Percentiles rank a stretch among this genome's conserved stretches.
These are phyloP conservation scores for Colletotrichum tamarilloi DNA, from an alignment of 2,329 filamentous ascomycete genomes.

Conservation along the genomic window DNA sequence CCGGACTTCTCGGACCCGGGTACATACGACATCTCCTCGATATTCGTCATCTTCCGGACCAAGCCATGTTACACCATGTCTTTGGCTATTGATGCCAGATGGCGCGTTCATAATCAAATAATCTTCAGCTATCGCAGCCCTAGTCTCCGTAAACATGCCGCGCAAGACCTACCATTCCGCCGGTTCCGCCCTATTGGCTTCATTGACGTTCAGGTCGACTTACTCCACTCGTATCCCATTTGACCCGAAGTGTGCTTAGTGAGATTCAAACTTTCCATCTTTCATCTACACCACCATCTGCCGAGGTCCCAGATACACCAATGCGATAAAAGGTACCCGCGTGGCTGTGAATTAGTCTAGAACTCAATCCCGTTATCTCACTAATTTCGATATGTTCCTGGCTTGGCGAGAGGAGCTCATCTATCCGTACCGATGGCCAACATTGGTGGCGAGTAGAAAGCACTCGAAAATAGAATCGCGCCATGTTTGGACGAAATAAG, in stretches of 20 bases:
- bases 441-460: neutral
- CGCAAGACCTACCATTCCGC: neutral
- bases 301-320: neutral
- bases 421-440: too few species aligned
- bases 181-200: neutral
- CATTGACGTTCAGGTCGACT: neutral
- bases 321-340: neutral
- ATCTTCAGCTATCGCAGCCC: rapidly evolving
- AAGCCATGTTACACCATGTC: neutral
- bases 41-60: neutral
- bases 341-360: neutral
- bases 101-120: too few species aligned
- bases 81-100: too few species aligned
- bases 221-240: too few species aligned
- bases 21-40: neutral
- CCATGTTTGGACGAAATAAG: constrained; percentile 10
- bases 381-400: neutral
- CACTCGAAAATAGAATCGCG: neutral
- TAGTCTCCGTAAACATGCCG: neutral
- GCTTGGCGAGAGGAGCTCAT: neutral
- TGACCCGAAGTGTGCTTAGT: neutral
- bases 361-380: neutral
- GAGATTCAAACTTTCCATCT: neutral
- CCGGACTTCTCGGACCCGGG: too few species aligned
- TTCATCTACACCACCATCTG: neutral